A percentile compares a stretch with the other conserved stretches of the same genome.
phyloP scores from a whole-genome alignment of 345 rosid genomes.

The Eucalyptus viminalis region DNA sequence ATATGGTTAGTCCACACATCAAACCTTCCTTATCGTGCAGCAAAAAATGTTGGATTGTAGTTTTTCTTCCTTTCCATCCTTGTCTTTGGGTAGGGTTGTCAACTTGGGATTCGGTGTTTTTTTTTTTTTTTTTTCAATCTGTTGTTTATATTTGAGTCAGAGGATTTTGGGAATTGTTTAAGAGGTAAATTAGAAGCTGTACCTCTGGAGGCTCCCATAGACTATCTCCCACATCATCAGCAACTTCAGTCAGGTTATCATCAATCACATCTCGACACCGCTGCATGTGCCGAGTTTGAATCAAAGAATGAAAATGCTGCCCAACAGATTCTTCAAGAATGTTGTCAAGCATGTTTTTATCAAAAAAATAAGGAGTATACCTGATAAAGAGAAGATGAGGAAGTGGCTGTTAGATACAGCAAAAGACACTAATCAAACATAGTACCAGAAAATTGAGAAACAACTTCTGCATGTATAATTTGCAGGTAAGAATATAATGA shows the following conservation, averaged over 20 bases:
- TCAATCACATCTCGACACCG: conserved; percentile 76
- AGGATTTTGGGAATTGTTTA: neutral
- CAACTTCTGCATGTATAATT: neutral
- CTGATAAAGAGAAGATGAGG: conserved; percentile 19
- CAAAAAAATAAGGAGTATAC: conserved; percentile 97
- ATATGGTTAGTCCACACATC: neutral
- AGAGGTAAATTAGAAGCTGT: neutral
- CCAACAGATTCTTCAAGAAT: conserved; percentile 95
- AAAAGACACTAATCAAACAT: neutral
- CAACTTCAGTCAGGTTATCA: conserved; percentile 66
- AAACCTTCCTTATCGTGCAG: neutral
- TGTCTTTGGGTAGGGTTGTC: neutral
- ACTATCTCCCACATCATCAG: conserved; percentile 87
- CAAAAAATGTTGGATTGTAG: neutral
- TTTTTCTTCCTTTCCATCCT: neutral
- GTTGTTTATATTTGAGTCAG: neutral
- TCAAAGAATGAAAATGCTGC: conserved; percentile 78
- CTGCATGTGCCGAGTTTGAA: conserved; percentile 82
- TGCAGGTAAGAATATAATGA: neutral
- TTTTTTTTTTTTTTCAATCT: neutral
- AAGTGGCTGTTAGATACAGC: neutral
- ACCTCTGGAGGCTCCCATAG: conserved; percentile 94
- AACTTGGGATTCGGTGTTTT: neutral
- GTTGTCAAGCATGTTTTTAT: conserved; percentile 83
- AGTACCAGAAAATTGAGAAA: neutral